Conservation (phyloP, 176 grass and related monocot genomes). For the Miscanthus lutarioriparius region DNA sequence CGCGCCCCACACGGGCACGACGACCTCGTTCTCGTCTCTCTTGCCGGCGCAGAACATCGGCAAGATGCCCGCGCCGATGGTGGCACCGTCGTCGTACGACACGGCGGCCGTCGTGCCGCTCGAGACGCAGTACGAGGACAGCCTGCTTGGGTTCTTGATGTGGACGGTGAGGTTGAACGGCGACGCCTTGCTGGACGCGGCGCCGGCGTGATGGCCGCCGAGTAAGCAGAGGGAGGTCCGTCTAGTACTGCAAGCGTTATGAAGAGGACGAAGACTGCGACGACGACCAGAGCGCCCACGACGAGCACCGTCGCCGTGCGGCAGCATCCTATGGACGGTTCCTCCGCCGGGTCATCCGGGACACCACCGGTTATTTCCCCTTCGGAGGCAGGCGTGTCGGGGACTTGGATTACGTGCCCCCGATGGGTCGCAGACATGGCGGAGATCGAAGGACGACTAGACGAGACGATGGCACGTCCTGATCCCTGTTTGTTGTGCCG, state of each 20-base stretch:
- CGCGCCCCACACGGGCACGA: no score
- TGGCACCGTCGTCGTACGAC: background rate
- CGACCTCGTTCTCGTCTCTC: background rate
- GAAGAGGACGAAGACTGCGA: no score
- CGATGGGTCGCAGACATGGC: background rate
- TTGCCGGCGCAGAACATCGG: background rate
- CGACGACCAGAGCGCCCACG: background rate
- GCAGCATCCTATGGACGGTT: background rate
- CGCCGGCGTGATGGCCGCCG: background rate
- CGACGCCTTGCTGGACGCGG: no score
- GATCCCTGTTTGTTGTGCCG: no score
- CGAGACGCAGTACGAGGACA: background rate
- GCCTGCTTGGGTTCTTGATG: background rate
- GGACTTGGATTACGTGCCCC: background rate
- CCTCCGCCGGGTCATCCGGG: background rate
- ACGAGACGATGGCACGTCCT: background rate
- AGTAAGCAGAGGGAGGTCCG: background rate
- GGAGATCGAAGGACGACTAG: background rate
- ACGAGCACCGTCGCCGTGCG: background rate
- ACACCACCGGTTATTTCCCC: no score
- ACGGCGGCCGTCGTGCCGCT: background rate
- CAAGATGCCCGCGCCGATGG: background rate
- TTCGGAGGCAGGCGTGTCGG: background rate
- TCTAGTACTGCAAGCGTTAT: background rate
- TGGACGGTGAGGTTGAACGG: conserved; percentile 12